A percentile compares a stretch with the other conserved stretches of the same genome.
Evolutionary conservation across 139 green algal genomes (phyloP).

Genomic region (Auxenochlorella pyrenoidosa): DNA sequence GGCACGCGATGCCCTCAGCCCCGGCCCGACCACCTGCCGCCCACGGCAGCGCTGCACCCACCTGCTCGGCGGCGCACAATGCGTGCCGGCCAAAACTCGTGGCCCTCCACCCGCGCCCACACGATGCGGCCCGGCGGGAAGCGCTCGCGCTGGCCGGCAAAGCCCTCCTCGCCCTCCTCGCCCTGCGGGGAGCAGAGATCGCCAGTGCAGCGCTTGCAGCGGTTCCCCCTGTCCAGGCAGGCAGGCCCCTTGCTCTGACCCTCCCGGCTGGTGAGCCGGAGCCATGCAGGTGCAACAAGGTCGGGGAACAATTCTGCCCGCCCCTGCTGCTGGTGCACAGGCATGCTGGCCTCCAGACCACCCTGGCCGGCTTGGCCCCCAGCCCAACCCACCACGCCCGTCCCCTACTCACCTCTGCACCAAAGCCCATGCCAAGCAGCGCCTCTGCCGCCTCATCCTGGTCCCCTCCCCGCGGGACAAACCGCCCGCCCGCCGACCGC

Average conservation of each 20-base stretch:
- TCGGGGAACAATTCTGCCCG: not conserved
- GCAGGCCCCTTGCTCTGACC: too few species aligned
- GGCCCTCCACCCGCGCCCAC: conserved; percentile 94
- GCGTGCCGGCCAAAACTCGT: conserved; percentile 92
- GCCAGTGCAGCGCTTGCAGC: not conserved
- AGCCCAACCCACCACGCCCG: not conserved
- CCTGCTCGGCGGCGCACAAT: conserved; percentile 79
- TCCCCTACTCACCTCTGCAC: conserved; percentile 42
- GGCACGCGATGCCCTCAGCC: too few species aligned
- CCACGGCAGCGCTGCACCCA: not conserved
- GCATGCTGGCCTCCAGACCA: not conserved
- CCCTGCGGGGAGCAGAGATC: not conserved
- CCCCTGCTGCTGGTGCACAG: not conserved
- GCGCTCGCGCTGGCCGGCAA: conserved; percentile 20
- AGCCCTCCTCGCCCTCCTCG: conserved; percentile 47
- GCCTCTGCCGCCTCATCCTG: conserved; percentile 81
- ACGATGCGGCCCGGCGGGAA: conserved; percentile 81
- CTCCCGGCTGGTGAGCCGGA: not conserved
- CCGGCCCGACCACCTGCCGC: not conserved
- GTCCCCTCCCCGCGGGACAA: conserved; percentile 22
- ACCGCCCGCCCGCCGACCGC: conserved; percentile 4
- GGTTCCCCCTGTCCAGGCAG: not conserved
- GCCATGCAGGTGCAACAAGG: not conserved
- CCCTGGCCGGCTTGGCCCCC: not conserved
- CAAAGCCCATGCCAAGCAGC: conserved; percentile 74